These are phyloP conservation scores for Pythium sp. DNA, from an alignment of 352 stramenopile genomes.

Conservation along the genomic window DNA sequence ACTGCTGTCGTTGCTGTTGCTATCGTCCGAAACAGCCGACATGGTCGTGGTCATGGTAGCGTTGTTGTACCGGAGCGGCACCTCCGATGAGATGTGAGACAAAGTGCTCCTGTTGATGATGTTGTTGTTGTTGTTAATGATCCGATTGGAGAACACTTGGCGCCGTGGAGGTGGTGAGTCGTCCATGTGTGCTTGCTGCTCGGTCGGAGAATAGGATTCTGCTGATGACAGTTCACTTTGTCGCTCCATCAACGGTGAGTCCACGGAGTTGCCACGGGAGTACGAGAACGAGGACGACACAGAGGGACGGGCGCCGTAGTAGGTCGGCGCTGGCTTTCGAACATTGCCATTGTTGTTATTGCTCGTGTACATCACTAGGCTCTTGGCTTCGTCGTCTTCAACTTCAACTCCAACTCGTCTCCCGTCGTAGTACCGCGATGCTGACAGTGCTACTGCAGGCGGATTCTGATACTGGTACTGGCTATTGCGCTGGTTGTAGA, in stretches of 20 bases:
- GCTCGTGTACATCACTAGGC: not conserved
- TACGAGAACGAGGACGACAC: not conserved
- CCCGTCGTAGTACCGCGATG: not conserved
- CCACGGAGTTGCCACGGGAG: not conserved
- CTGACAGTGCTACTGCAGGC: not conserved
- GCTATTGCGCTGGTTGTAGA: slow-evolving; percentile 17
- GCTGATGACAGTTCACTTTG: not conserved
- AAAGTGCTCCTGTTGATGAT: not conserved
- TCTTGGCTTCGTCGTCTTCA: slow-evolving; percentile 1
- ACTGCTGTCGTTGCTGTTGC: not conserved
- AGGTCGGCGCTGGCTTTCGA: not conserved
- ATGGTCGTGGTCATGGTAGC: not conserved
- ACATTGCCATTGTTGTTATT: not conserved
- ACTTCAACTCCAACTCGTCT: not conserved
- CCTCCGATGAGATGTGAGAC: not conserved
- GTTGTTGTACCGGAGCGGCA: not conserved
- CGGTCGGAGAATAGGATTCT: not conserved
- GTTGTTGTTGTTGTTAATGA: not conserved
- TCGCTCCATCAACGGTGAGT: not conserved
- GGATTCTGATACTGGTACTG: not conserved
- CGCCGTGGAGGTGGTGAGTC: not conserved
- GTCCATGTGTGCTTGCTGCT: not conserved
- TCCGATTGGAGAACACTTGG: not conserved
- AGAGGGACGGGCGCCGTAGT: not conserved
- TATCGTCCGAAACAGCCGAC: not conserved